These are phyloP conservation scores for Scedosporium minutisporum DNA, from an alignment of 2,329 filamentous ascomycete genomes.

Conservation along the genomic window DNA sequence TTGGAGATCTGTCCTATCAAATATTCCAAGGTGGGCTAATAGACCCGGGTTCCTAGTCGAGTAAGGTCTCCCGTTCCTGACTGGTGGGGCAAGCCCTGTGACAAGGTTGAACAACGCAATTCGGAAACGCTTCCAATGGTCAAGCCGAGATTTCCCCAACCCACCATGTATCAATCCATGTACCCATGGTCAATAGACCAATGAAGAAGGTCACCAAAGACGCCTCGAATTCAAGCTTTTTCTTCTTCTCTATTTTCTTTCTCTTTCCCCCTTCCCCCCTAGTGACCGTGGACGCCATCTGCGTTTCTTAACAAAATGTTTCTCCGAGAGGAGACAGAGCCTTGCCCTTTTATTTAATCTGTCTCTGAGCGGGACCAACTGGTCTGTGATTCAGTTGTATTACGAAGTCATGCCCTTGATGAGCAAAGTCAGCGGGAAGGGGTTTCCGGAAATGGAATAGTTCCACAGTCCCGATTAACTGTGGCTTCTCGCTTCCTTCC, in stretches of 20 bases:
- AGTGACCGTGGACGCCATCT: no score
- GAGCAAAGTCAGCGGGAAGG: not conserved
- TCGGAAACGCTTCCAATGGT: not conserved
- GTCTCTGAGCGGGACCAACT: not conserved
- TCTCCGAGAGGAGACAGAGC: no score
- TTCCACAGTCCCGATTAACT: conserved; percentile 2
- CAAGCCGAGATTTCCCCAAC: not conserved
- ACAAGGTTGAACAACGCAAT: not conserved
- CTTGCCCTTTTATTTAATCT: not conserved
- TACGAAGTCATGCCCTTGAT: not conserved
- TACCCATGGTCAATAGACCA: no score
- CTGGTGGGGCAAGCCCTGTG: conserved; percentile 2
- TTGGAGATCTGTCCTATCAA: no score
- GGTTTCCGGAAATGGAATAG: conserved; percentile 6
- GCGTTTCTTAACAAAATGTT: no score
- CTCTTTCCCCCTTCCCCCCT: no score
- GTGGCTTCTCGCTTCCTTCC: conserved; percentile 5
- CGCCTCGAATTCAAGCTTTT: no score
- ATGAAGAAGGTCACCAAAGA: no score
- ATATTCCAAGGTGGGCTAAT: not conserved
- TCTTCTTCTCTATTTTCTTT: no score
- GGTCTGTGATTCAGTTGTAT: not conserved
- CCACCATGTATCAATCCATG: not conserved
- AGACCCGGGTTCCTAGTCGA: not conserved
- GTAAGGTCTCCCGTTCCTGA: conserved; percentile 1